A percentile compares a stretch with the other conserved stretches of the same genome.
These are phyloP conservation scores for Aphanomyces cochlioides DNA, from an alignment of 352 stramenopile species.

Conservation along the genomic window DNA sequence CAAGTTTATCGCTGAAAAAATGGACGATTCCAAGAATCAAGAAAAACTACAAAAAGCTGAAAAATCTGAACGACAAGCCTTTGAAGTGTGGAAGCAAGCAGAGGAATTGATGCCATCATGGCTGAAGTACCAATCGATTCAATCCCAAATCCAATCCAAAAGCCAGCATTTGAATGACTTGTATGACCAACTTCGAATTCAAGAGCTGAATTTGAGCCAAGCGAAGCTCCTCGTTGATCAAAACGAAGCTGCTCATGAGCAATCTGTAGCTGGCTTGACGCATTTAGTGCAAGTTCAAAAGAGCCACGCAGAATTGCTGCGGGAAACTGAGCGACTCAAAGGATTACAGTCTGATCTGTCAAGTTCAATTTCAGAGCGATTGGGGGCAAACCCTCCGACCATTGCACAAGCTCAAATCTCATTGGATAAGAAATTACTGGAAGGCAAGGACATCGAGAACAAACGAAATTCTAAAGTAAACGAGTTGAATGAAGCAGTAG, in stretches of 20 bases:
- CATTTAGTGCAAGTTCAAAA: conserved; percentile 41
- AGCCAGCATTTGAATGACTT: conserved; percentile 48
- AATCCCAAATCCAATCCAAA: conserved; percentile 46
- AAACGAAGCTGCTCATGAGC: conserved; percentile 39
- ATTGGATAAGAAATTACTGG: conserved; percentile 48
- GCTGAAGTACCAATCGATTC: conserved; percentile 56
- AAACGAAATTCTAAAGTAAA: not conserved
- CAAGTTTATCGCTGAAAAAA: conserved; percentile 65
- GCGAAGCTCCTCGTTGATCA: conserved; percentile 34
- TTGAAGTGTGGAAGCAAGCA: conserved; percentile 56
- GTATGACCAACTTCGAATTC: conserved; percentile 40
- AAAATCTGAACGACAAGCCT: conserved; percentile 40
- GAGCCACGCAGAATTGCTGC: conserved; percentile 39
- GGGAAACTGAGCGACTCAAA: conserved; percentile 34
- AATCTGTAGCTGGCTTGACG: conserved; percentile 36
- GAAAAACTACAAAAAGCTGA: conserved; percentile 77
- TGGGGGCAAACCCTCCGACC: conserved; percentile 40
- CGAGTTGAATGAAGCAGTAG: conserved; percentile 33
- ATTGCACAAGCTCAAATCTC: conserved; percentile 44
- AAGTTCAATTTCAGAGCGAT: conserved; percentile 32
- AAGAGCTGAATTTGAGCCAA: conserved; percentile 56
- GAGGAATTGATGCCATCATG: conserved; percentile 62
- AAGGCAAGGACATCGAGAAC: conserved; percentile 26
- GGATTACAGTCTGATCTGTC: conserved; percentile 44
- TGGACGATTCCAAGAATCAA: conserved; percentile 63